These are phyloP conservation scores for Paraconiothyrium brasiliense DNA, from an alignment of 2,329 filamentous ascomycete species.

Conservation along the genomic window DNA sequence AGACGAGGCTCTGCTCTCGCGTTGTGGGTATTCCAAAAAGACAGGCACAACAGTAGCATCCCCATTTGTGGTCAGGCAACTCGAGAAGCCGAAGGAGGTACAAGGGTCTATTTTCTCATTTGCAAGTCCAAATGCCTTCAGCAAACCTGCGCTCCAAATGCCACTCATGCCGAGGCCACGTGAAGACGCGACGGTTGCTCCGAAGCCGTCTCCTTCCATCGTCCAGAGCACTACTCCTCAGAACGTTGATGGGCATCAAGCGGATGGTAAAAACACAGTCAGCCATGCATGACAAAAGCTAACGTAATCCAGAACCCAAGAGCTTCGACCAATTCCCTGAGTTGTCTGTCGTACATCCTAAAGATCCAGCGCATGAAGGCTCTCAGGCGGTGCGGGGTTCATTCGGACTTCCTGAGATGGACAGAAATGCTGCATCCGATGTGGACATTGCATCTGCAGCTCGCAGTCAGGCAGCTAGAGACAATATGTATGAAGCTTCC, in stretches of 20 bases:
- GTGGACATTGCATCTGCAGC: no score
- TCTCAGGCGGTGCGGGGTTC: neutral
- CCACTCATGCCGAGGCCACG: neutral
- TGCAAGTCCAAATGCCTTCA: neutral
- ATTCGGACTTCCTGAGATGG: neutral
- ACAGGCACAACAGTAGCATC: neutral
- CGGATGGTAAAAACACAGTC: neutral
- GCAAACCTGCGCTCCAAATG: neutral
- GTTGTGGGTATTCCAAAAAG: neutral
- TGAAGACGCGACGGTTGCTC: neutral
- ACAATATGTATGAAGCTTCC: neutral
- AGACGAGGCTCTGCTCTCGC: neutral
- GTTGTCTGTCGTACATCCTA: neutral
- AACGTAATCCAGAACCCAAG: neutral
- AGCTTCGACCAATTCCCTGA: neutral
- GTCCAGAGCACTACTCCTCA: neutral
- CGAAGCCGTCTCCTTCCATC: neutral
- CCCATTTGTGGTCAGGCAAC: neutral
- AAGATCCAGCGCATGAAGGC: neutral
- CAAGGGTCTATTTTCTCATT: neutral
- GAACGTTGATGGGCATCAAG: neutral
- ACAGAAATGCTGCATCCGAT: neutral
- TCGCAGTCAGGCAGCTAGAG: no score
- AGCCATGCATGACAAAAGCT: neutral
- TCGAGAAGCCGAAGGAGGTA: conserved; percentile 5